Conservation (phyloP, 2,329 filamentous ascomycete species). For the Penicillium vulpinum region DNA sequence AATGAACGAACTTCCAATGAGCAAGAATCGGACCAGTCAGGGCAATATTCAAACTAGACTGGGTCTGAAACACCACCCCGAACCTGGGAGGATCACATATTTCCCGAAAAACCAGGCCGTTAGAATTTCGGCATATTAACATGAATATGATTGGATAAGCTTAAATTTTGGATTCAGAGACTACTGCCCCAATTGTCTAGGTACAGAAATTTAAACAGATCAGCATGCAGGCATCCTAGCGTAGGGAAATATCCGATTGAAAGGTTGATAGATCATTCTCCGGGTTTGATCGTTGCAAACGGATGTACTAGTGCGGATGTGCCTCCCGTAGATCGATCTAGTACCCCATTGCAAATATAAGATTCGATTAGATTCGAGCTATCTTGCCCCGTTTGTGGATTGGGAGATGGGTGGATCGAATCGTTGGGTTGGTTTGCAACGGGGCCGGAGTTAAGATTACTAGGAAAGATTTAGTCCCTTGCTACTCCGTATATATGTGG, state of each 20-base stretch:
- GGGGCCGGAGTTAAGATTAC: not conserved
- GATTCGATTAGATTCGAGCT: not conserved
- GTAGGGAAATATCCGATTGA: not conserved
- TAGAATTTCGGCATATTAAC: not conserved
- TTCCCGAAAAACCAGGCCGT: not conserved
- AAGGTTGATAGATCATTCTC: not conserved
- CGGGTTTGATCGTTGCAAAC: not conserved
- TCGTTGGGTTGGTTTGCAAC: slow-evolving; percentile 1
- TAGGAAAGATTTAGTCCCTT: not conserved
- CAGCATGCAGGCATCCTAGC: not conserved
- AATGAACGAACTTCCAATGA: not conserved
- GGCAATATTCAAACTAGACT: slow-evolving; percentile 11
- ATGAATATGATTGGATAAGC: not conserved
- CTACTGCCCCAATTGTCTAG: not conserved
- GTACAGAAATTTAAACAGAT: not conserved
- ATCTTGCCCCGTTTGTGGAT: not conserved
- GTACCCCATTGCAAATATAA: not conserved
- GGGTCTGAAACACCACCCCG: slow-evolving; percentile 13
- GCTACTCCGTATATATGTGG: not conserved
- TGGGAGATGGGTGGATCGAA: not conserved
- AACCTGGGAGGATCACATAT: not conserved
- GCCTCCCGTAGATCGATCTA: too few species aligned
- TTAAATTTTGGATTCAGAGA: not conserved
- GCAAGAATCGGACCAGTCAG: slow-evolving; percentile 2
- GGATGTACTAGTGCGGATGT: not conserved